Evolutionary conservation across 176 grass and related monocot genomes (phyloP).

Genomic region (Rhipidocladum racemiflorum): DNA sequence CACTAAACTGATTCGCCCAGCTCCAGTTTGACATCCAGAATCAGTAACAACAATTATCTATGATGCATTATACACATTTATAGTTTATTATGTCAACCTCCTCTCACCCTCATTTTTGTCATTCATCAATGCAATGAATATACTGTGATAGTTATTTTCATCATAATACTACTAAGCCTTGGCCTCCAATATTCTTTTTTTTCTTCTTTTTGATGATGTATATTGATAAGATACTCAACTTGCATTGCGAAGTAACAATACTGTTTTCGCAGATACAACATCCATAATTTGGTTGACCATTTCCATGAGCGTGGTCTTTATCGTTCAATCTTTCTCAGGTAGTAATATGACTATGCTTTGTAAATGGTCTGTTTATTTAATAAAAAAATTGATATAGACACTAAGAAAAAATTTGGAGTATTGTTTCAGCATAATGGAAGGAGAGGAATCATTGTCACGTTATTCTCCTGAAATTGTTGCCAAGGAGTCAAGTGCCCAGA

Average conservation of each 20-base stretch:
- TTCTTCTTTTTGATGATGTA: neutral
- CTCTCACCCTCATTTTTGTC: neutral
- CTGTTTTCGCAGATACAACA: slow-evolving; percentile 63
- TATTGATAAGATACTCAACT: neutral
- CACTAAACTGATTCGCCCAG: neutral
- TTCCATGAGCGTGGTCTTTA: slow-evolving; percentile 81
- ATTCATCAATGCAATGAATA: neutral
- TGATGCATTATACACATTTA: neutral
- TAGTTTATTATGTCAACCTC: neutral
- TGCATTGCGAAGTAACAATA: neutral
- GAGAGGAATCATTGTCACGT: slow-evolving; percentile 61
- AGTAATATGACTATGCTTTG: slow-evolving; percentile 23
- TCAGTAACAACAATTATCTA: neutral
- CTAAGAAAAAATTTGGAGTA: slow-evolving; percentile 9
- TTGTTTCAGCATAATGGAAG: slow-evolving; percentile 97
- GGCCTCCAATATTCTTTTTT: neutral
- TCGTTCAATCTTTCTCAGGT: slow-evolving; percentile 91
- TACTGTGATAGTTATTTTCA: neutral
- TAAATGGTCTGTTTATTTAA: neutral
- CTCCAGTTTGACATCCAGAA: slow-evolving; percentile 7
- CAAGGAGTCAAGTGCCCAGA: slow-evolving; percentile 56
- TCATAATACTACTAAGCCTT: neutral
- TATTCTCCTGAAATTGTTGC: slow-evolving; percentile 88
- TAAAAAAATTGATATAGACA: neutral
- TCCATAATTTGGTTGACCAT: slow-evolving; percentile 82